Evolutionary conservation across 2,329 filamentous ascomycete genomes (phyloP), one percentile per base, ranked within the genome.

Genomic region (Ilyonectria sp.): DNA sequence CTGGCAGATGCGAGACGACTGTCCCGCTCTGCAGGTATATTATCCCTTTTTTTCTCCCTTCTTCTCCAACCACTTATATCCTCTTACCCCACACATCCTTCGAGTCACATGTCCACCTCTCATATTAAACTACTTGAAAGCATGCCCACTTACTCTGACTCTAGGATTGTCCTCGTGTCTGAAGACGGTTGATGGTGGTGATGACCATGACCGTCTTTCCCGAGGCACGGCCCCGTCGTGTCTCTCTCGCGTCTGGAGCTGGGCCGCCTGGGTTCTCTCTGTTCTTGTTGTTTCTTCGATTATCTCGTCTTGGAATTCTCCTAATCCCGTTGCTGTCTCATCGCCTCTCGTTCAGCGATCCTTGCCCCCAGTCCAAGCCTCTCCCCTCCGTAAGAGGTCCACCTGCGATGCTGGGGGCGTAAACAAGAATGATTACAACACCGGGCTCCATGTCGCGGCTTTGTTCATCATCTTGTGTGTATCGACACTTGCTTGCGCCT

Each of bases 401-500:
- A 76, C 75, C 6, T 81, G 79, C 55, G 73, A 68, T 4, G 62
- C 68, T 31, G 77, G 75, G 33, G 79, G 79, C 33, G 76, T 77
- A 67, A 65, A 74, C 60, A 73, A 76, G 35, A 73, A 73, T 56
- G 75, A 80, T 1, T 91, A 91, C 80, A 88, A 91, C 75, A 84
- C 84, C 15, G 81, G 86, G 11, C 81, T 89, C 19, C 89, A 91
- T 76, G 86, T 89, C 58, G 85, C 86, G 65, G 89, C 89, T 29
- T 78, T 91, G 29, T 77, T 86, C 77, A 83, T 86, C 76, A 82
- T 87, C 67, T 79, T 86, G 67, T 75, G 75, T 71, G 81, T 85
- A 15, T 85, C 86, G 56, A 83, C 85, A 21, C 79, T 85, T 52
- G 86, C 85, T 65, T 86, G 82, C 69, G 80, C 79, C 3, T 87